Conservation (phyloP, 2,329 filamentous ascomycete species). For the Paraconiothyrium sp. region DNA sequence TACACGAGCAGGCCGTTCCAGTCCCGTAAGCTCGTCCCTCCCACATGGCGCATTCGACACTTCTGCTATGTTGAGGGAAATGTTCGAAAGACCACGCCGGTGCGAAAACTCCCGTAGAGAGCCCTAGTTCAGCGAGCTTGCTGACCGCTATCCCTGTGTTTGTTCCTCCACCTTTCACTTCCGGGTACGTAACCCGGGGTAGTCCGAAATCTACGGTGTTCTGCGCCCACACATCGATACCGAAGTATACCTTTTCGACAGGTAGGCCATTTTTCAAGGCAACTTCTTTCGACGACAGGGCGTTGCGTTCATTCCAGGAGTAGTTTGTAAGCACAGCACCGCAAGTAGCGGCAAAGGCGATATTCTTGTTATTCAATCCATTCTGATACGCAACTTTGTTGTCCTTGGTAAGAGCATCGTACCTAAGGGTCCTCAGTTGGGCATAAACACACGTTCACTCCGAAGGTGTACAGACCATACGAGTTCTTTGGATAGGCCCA, state of each 20-base stretch:
- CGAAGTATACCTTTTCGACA: conserved; percentile 49
- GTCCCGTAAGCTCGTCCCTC: conserved; percentile 39
- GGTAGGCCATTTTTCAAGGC: conserved; percentile 36
- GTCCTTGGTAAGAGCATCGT: conserved; percentile 55
- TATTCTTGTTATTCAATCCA: conserved; percentile 51
- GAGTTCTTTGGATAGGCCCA: conserved; percentile 42
- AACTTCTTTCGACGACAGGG: conserved; percentile 35
- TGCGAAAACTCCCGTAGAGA: conserved; percentile 56
- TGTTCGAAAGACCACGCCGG: conserved; percentile 60
- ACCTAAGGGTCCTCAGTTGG: conserved; percentile 43
- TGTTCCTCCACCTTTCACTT: conserved; percentile 52
- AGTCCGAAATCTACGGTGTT: conserved; percentile 43
- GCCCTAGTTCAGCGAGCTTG: conserved; percentile 45
- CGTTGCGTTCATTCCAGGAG: conserved; percentile 50
- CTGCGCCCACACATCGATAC: conserved; percentile 59
- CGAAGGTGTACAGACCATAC: conserved; percentile 50
- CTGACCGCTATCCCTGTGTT: conserved; percentile 53
- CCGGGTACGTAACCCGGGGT: conserved; percentile 50
- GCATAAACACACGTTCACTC: background rate
- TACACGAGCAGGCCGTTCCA: conserved; percentile 45
- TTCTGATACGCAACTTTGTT: conserved; percentile 58
- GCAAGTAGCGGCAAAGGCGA: conserved; percentile 49
- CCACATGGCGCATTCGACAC: conserved; percentile 49
- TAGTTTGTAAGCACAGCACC: conserved; percentile 58
- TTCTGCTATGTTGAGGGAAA: conserved; percentile 41